Evolutionary conservation across 202 grass and related monocot genomes (phyloP).

Genomic region (Dendrocalamus latiflorus): DNA sequence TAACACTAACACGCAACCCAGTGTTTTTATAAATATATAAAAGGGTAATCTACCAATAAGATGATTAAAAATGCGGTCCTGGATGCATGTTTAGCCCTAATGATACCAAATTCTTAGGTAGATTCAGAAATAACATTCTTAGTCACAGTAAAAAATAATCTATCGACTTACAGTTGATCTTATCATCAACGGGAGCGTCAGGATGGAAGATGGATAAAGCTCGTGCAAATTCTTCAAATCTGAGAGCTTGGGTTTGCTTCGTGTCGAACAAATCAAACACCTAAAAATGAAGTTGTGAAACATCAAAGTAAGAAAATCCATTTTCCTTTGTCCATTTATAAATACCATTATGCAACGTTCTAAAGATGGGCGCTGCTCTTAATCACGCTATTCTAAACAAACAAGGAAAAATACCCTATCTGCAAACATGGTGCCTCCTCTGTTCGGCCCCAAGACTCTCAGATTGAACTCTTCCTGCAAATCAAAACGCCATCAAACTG

Average conservation of each 20-base stretch:
- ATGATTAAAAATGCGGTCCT: background rate
- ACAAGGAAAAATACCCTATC: too few species aligned
- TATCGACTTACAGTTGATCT: constrained; percentile 32
- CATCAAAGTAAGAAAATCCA: background rate
- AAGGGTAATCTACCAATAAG: background rate
- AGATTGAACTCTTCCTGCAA: too few species aligned
- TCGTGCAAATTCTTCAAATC: constrained; percentile 49
- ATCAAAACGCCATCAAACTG: too few species aligned
- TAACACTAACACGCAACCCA: too few species aligned
- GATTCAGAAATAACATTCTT: background rate
- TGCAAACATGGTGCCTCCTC: too few species aligned
- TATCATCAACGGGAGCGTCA: constrained; percentile 30
- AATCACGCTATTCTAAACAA: too few species aligned
- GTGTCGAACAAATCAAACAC: constrained; percentile 47
- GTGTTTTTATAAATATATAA: background rate
- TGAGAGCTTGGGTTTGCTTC: constrained; percentile 21
- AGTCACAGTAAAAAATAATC: background rate
- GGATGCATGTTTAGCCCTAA: background rate
- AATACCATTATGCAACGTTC: background rate
- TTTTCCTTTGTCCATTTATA: too few species aligned
- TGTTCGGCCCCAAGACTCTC: too few species aligned
- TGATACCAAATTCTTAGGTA: background rate
- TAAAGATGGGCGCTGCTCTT: background rate
- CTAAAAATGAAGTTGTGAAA: background rate
- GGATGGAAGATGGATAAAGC: constrained; percentile 55